Conservation (phyloP, 1,284 basidiomycete species). For the Inonotus hispidus region DNA sequence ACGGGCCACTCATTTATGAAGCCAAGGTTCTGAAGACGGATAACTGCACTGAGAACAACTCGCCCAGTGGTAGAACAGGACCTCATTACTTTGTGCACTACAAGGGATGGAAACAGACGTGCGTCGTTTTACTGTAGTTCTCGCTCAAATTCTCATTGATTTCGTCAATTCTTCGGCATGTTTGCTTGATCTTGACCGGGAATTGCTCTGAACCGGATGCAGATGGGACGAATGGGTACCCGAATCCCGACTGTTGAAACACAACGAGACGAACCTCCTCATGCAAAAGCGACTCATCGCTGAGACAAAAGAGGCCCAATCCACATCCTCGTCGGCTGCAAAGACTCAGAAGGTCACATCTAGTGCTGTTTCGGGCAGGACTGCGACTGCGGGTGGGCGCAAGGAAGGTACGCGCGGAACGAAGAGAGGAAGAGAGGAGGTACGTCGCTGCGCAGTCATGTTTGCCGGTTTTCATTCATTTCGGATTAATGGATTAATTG, state of each 20-base stretch:
- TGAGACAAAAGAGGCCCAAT: conserved; percentile 30
- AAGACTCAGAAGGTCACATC: conserved; percentile 30
- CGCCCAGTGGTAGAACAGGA: conserved; percentile 62
- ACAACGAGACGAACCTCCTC: conserved; percentile 80
- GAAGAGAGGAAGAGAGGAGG: conserved; percentile 59
- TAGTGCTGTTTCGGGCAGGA: conserved; percentile 32
- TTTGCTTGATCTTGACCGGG: conserved; percentile 5
- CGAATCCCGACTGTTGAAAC: conserved; percentile 76
- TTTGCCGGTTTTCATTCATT: conserved; percentile 1
- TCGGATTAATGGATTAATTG: background rate
- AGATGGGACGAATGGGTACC: conserved; percentile 99
- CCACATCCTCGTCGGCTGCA: conserved; percentile 32
- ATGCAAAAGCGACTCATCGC: conserved; percentile 63
- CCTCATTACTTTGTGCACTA: conserved; percentile 96
- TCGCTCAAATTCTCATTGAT: background rate
- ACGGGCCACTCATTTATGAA: conserved; percentile 92
- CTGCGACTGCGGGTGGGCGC: conserved; percentile 40
- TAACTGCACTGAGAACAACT: conserved; percentile 67
- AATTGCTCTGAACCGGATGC: background rate
- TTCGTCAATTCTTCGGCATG: background rate
- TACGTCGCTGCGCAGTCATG: conserved; percentile 25
- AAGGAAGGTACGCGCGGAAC: conserved; percentile 51
- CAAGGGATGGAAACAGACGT: conserved; percentile 99
- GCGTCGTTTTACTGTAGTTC: conserved; percentile 31
- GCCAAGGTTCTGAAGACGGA: conserved; percentile 88